Evolutionary conservation across 257 asterid species (phyloP), one percentile per base, ranked within the genome.

Genomic region (Cinchona pubescens): DNA sequence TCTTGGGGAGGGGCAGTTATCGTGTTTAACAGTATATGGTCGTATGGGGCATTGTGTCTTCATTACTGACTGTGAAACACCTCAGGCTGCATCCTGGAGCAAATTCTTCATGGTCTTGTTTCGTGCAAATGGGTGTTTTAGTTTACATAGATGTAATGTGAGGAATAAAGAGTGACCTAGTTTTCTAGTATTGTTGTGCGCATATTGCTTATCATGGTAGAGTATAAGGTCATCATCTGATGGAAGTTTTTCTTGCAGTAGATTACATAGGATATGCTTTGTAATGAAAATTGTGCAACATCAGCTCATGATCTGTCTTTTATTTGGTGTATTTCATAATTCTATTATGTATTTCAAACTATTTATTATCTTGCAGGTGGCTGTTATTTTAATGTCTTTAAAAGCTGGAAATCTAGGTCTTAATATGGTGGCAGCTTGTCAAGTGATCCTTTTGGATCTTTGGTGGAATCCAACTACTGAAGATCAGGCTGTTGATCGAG

Each of bases 401-500:
- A 92, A 95, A 89, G 99, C 99, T 64, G 99, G 99, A 72, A 95
- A 92, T 83, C 91, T 95, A 60, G 99, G 99, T 38, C 90, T 95
- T 81, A 95, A 95, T 77, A 95, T 92, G 98, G 99, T 95, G 84
- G 99, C 98, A 27, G 99, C 99, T 46, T 86, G 89, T 80, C 98
- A 91, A 5, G 96, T 95, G 71, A 91, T 95, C 76, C 96, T 95
- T 79, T 85, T 95, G 89, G 99, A 95, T 86, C 98, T 92, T 77
- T 95, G 99, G 99, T 95, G 99, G 99, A 95, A 92, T 87, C 99
- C 99, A 62, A 85, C 99, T 32, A 91, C 99, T 37, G 99, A 95
- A 86, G 99, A 95, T 81, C 99, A 95, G 85, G 99, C 99, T 53
- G 80, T 95, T 82, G 98, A 95, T 80, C 89, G 99, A 70, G 99